Conservation (phyloP, 352 stramenopile species). For the Phytophthora pini region DNA sequence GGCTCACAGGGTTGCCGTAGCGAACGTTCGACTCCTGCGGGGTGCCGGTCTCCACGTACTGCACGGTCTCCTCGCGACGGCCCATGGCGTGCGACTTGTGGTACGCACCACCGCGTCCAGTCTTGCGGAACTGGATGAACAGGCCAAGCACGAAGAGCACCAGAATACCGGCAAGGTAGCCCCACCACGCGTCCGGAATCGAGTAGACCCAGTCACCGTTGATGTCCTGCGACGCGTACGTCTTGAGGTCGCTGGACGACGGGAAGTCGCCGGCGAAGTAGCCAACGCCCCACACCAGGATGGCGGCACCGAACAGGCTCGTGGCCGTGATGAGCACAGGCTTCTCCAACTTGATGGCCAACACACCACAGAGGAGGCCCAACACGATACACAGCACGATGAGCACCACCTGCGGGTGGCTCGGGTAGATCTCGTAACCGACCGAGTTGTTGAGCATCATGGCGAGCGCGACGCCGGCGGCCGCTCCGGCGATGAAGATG, state of each 20-base stretch:
- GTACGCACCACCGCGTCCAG: slow-evolving; percentile 39
- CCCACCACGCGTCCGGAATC: slow-evolving; percentile 69
- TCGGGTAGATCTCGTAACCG: slow-evolving; percentile 63
- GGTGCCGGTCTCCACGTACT: slow-evolving; percentile 43
- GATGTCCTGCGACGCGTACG: slow-evolving; percentile 41
- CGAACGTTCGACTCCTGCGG: slow-evolving; percentile 35
- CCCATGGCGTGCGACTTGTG: slow-evolving; percentile 36
- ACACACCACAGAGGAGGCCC: slow-evolving; percentile 42
- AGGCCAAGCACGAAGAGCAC: slow-evolving; percentile 62
- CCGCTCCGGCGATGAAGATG: slow-evolving; percentile 65
- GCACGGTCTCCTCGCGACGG: slow-evolving; percentile 23
- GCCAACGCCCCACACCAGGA: slow-evolving; percentile 63
- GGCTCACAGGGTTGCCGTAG: slow-evolving; percentile 39
- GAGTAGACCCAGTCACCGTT: slow-evolving; percentile 60
- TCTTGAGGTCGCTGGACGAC: slow-evolving; percentile 54
- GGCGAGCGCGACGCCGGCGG: slow-evolving; percentile 57
- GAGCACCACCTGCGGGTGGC: slow-evolving; percentile 52
- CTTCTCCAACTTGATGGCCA: slow-evolving; percentile 60
- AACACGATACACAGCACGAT: slow-evolving; percentile 55
- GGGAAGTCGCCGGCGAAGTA: slow-evolving; percentile 73
- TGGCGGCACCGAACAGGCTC: slow-evolving; percentile 54
- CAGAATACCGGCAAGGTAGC: slow-evolving; percentile 56
- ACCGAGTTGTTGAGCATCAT: slow-evolving; percentile 61
- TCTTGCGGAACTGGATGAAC: slow-evolving; percentile 73
- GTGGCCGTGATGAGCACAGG: slow-evolving; percentile 61